phyloP scores from a whole-genome alignment of 768 basidiomycete species.

The Rhodosporidiobolus sp. region DNA sequence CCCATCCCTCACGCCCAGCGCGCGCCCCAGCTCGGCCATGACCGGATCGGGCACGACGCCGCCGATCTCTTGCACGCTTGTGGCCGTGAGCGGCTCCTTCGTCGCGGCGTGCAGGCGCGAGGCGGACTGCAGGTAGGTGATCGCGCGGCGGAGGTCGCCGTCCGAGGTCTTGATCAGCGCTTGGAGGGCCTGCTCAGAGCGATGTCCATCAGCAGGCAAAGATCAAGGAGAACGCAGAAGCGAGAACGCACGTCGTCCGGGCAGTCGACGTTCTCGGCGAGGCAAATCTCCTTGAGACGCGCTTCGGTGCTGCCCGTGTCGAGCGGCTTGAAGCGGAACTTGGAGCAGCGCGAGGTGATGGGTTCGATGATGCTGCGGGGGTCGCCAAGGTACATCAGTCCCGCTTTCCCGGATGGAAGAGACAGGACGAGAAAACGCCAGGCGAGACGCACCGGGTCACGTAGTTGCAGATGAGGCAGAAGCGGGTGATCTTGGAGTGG shows the following conservation, averaged over 20 bases:
- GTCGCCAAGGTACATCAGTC: background rate
- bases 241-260: constrained; percentile 49
- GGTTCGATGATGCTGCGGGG: constrained; percentile 89
- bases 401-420: background rate
- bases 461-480: constrained; percentile 98
- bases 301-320: constrained; percentile 70
- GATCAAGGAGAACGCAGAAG: background rate
- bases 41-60: constrained; percentile 81
- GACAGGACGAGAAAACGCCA: background rate
- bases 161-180: constrained; percentile 74
- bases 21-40: constrained; percentile 64
- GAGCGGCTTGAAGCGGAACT: constrained; percentile 94
- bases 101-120: constrained; percentile 66
- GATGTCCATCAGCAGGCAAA: background rate
- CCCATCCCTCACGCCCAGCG: constrained; percentile 63
- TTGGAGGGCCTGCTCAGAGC: constrained; percentile 56
- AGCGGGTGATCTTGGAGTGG: constrained; percentile 93
- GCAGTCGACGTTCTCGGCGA: constrained; percentile 62
- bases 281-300: constrained; percentile 75
- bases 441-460: constrained; percentile 73
- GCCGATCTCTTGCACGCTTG: constrained; percentile 91
- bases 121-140: constrained; percentile 96
- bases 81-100: constrained; percentile 60
- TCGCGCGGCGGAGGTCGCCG: constrained; percentile 92
- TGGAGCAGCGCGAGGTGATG: constrained; percentile 95